phyloP scores from a whole-genome alignment of 345 rosid species.

The Brassica juncea region DNA sequence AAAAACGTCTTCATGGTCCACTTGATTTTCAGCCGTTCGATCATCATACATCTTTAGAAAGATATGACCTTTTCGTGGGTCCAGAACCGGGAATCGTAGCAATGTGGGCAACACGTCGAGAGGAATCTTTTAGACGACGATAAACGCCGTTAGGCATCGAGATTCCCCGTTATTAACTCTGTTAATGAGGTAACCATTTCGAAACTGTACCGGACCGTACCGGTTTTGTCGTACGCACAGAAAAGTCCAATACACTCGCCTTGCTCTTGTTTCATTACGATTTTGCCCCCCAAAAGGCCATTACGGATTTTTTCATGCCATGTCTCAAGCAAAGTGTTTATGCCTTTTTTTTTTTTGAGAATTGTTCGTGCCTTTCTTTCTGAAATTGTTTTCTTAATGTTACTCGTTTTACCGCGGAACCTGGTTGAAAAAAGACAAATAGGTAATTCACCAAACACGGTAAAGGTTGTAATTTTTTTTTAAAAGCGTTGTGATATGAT shows the following conservation, averaged over 20 bases:
- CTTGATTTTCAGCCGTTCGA: constrained; percentile 33
- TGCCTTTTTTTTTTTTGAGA: not conserved
- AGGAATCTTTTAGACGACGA: constrained; percentile 22
- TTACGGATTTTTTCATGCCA: not conserved
- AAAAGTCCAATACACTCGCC: constrained; percentile 22
- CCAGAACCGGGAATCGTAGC: constrained; percentile 31
- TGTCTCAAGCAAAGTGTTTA: not conserved
- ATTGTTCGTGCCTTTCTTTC: not conserved
- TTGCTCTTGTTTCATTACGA: not conserved
- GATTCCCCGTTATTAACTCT: constrained; percentile 39
- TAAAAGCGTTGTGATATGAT: not conserved
- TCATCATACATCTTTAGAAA: constrained; percentile 6
- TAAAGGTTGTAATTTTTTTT: not conserved
- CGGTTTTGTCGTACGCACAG: constrained; percentile 33
- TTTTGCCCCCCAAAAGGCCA: constrained; percentile 14
- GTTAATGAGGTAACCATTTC: constrained; percentile 14
- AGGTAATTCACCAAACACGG: not conserved
- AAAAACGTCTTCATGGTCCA: constrained; percentile 27
- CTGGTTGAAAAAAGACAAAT: not conserved
- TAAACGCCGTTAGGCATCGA: constrained; percentile 24
- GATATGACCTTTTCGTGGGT: constrained; percentile 22
- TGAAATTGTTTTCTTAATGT: not conserved
- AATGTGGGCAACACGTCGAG: constrained; percentile 39
- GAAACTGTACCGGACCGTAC: constrained; percentile 37
- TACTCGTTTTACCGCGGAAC: not conserved